Conservation (phyloP, 352 stramenopile genomes). For the Globisporangium echinulatum region DNA sequence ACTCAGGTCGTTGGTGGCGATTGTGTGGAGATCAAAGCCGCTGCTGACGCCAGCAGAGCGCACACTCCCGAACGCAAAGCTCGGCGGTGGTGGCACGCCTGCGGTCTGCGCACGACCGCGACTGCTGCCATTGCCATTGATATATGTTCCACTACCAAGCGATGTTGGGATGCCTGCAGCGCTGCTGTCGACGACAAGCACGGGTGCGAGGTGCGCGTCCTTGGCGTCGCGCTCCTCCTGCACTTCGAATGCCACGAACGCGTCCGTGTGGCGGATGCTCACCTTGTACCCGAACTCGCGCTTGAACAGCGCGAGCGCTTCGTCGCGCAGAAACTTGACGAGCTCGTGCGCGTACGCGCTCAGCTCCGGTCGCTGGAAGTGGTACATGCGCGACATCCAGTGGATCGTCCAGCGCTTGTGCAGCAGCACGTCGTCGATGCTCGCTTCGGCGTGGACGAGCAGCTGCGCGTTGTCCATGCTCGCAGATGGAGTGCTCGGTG, state of each 20-base stretch:
- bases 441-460: conserved; percentile 15
- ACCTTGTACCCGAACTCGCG: conserved; percentile 62
- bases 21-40: not conserved
- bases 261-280: conserved; percentile 42
- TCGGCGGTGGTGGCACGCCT: not conserved
- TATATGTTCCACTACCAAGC: not conserved
- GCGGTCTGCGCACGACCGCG: not conserved
- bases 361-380: conserved; percentile 41
- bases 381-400: conserved; percentile 57
- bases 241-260: conserved; percentile 54
- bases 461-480: conserved; percentile 1
- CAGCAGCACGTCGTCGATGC: conserved; percentile 51
- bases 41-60: not conserved
- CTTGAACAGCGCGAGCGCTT: conserved; percentile 31
- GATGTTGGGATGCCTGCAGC: not conserved
- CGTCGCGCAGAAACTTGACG: conserved; percentile 53
- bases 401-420: conserved; percentile 46
- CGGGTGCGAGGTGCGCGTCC: conserved; percentile 4
- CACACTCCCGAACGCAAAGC: conserved; percentile 2
- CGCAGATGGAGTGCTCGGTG: not conserved
- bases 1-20: not conserved
- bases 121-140: not conserved
- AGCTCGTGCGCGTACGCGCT: conserved; percentile 55
- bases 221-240: conserved; percentile 33
- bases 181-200: not conserved